Evolutionary conservation across 345 rosid species (phyloP).

Genomic region (Pistacia integerrima): DNA sequence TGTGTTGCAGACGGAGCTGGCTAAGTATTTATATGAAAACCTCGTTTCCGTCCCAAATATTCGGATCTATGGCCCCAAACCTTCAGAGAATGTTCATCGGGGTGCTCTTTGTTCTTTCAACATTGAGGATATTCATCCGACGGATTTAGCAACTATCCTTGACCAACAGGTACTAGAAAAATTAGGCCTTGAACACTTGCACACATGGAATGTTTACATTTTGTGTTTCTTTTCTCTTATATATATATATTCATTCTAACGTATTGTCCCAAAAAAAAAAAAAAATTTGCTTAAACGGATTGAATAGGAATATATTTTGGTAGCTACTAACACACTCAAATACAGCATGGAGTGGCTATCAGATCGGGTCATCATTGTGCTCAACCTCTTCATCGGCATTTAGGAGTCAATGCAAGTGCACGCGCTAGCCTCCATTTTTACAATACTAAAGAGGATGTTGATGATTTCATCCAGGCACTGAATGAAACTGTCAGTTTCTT

Average conservation of each 20-base stretch:
- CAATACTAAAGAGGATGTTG: conserved; percentile 88
- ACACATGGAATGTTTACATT: background rate
- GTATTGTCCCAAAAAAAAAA: background rate
- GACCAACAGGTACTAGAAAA: conserved; percentile 75
- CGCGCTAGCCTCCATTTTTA: conserved; percentile 95
- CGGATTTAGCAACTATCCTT: conserved; percentile 88
- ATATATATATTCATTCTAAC: background rate
- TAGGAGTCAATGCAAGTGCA: conserved; percentile 85
- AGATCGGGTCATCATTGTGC: conserved; percentile 99
- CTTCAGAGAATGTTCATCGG: conserved; percentile 56
- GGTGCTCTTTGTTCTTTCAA: conserved; percentile 93
- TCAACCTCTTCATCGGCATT: conserved; percentile 83
- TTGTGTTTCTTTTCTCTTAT: background rate
- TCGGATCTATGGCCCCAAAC: conserved; percentile 85
- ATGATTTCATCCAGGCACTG: conserved; percentile 66
- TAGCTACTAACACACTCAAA: conserved; percentile 12
- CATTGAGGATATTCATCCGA: conserved; percentile 76
- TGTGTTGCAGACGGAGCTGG: conserved; percentile 60
- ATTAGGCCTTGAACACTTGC: background rate
- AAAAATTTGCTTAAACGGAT: background rate
- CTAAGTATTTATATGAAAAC: conserved; percentile 67
- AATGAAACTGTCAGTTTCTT: conserved; percentile 78
- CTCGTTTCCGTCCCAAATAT: conserved; percentile 59
- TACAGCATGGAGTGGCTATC: conserved; percentile 96
- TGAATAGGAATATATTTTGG: background rate